These are phyloP conservation scores for Fragaria ananassa DNA, from an alignment of 306 rosid genomes.

Conservation along the genomic window DNA sequence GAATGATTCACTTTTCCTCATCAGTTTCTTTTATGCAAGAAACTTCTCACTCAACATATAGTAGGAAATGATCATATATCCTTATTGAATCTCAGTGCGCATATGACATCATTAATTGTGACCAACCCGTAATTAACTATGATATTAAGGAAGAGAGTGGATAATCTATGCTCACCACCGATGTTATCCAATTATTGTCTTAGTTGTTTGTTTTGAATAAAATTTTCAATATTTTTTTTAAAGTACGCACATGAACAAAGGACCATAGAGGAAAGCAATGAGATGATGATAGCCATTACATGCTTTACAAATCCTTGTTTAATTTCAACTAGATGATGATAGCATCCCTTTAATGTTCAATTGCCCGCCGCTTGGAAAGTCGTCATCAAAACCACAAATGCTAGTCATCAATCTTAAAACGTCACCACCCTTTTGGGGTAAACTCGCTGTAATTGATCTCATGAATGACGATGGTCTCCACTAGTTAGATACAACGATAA, in stretches of 20 bases:
- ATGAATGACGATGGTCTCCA: conserved; percentile 2
- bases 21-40: background rate
- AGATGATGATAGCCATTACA: too few species aligned
- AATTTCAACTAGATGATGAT: background rate
- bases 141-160: too few species aligned
- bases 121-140: too few species aligned
- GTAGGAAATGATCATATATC: background rate
- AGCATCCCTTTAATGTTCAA: background rate
- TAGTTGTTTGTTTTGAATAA: too few species aligned
- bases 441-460: background rate
- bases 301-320: background rate
- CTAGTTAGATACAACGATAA: background rate
- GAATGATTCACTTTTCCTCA: background rate
- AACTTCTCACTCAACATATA: background rate
- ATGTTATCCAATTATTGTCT: too few species aligned
- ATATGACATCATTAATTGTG: too few species aligned
- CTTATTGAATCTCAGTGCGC: background rate
- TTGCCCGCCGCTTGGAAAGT: background rate
- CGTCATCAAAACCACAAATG: background rate
- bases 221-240: too few species aligned
- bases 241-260: background rate
- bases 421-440: background rate
- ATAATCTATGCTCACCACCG: too few species aligned
- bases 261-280: background rate
- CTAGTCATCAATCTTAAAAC: background rate